phyloP scores from a whole-genome alignment of 805 yeast genomes.

The Sungouiozyma intestinalis region DNA sequence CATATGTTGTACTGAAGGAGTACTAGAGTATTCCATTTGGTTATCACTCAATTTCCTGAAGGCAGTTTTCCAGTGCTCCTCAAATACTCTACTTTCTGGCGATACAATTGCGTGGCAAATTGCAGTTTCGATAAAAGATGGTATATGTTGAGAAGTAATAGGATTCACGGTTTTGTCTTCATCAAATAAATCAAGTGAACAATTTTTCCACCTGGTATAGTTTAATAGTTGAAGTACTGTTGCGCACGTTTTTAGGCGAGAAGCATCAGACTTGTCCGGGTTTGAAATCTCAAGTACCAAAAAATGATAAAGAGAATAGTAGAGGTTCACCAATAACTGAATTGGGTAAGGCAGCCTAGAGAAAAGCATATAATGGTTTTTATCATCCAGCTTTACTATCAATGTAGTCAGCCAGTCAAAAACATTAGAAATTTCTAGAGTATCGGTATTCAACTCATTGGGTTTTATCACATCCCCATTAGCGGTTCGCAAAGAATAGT shows the following conservation, averaged over 20 bases:
- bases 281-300: constrained; percentile 57
- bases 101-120: constrained; percentile 61
- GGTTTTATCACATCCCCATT: constrained; percentile 14
- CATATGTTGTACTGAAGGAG: constrained; percentile 17
- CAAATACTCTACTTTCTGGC: constrained; percentile 68
- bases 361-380: constrained; percentile 30
- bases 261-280: constrained; percentile 42
- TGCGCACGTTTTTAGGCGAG: constrained; percentile 59
- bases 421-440: constrained; percentile 53
- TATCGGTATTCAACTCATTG: constrained; percentile 34
- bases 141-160: constrained; percentile 43
- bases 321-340: constrained; percentile 53
- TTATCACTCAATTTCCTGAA: constrained; percentile 23
- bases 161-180: constrained; percentile 18
- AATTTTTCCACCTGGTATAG: constrained; percentile 59
- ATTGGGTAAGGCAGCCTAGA: constrained; percentile 60
- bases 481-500: constrained; percentile 13
- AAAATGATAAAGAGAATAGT: constrained; percentile 54
- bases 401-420: constrained; percentile 60
- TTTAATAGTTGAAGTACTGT: constrained; percentile 56
- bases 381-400: constrained; percentile 30
- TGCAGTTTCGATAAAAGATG: constrained; percentile 79
- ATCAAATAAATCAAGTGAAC: constrained; percentile 37
- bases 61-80: constrained; percentile 59
- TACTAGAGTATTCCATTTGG: constrained; percentile 12